Evolutionary conservation across 495 filamentous ascomycete genomes (phyloP).

Genomic region (Cenococcum geophilum): DNA sequence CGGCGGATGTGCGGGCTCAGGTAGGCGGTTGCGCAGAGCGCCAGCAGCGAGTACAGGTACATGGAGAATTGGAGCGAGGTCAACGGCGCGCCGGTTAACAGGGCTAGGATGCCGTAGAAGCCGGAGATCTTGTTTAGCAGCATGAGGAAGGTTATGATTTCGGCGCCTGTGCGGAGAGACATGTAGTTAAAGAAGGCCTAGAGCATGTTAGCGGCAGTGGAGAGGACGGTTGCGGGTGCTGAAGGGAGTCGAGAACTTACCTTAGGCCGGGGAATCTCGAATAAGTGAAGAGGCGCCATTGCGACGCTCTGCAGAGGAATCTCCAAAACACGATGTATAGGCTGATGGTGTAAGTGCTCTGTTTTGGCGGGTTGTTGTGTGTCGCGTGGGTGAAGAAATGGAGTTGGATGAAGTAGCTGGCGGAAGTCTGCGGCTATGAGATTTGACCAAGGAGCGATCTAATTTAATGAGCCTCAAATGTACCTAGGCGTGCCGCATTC

Average conservation of each 20-base stretch:
- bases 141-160: constrained; percentile 69
- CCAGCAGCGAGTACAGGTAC: constrained; percentile 76
- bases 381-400: neutral
- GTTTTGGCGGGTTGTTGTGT: neutral
- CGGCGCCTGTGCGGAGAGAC: constrained; percentile 77
- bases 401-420: neutral
- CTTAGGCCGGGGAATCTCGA: constrained; percentile 29
- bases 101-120: constrained; percentile 79
- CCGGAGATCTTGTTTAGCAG: constrained; percentile 84
- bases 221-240: constrained; percentile 1
- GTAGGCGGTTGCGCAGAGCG: constrained; percentile 53
- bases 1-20: constrained; percentile 55
- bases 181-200: constrained; percentile 79
- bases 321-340: neutral
- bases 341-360: neutral
- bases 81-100: constrained; percentile 44
- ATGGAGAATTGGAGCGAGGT: constrained; percentile 39
- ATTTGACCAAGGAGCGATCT: neutral
- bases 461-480: neutral
- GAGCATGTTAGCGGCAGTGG: constrained; percentile 6
- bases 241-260: constrained; percentile 13
- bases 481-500: too few relatives aligned
- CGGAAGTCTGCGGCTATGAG: constrained; percentile 1
- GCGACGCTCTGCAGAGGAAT: neutral
- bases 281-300: constrained; percentile 15